Evolutionary conservation across 805 yeast genomes (phyloP).

Genomic region (Ogataea ganodermae): DNA sequence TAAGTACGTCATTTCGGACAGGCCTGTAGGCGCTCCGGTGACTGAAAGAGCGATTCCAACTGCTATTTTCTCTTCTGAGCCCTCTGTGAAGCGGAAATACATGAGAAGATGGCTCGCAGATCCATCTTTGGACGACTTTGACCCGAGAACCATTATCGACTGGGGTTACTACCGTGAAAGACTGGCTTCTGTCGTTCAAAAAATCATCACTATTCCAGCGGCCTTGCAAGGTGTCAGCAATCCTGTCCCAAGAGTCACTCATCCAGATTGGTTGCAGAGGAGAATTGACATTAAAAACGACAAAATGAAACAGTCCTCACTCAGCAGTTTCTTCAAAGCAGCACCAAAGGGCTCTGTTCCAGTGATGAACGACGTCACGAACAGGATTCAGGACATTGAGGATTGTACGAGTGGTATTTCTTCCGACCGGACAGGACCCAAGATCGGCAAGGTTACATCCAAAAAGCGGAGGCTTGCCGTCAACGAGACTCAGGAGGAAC

Average conservation of each 20-base stretch:
- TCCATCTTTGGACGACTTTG: slow-evolving; percentile 72
- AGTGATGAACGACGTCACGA: slow-evolving; percentile 35
- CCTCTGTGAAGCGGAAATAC: slow-evolving; percentile 65
- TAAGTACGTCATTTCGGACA: slow-evolving; percentile 84
- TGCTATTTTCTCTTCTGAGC: slow-evolving; percentile 87
- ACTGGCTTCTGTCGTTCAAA: slow-evolving; percentile 88
- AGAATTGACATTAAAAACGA: slow-evolving; percentile 63
- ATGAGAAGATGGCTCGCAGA: slow-evolving; percentile 87
- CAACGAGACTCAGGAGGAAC: slow-evolving; percentile 43
- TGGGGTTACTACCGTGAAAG: slow-evolving; percentile 94
- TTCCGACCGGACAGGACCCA: slow-evolving; percentile 26
- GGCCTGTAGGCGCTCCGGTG: slow-evolving; percentile 83
- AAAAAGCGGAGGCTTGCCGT: slow-evolving; percentile 44
- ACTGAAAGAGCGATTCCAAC: slow-evolving; percentile 97
- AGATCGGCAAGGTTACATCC: slow-evolving; percentile 48
- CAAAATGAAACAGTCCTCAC: slow-evolving; percentile 67
- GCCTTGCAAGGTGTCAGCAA: slow-evolving; percentile 84
- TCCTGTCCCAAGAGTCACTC: slow-evolving; percentile 93
- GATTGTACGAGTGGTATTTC: slow-evolving; percentile 42
- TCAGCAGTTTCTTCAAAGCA: slow-evolving; percentile 57
- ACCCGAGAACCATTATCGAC: slow-evolving; percentile 85
- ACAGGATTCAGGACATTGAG: slow-evolving; percentile 67
- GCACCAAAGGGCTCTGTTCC: slow-evolving; percentile 41
- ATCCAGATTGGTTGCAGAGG: slow-evolving; percentile 89
- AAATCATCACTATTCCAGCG: slow-evolving; percentile 95